Base-by-base conservation (phyloP, 176 grass and related monocot genomes). In the Triticum turgidum region DNA sequence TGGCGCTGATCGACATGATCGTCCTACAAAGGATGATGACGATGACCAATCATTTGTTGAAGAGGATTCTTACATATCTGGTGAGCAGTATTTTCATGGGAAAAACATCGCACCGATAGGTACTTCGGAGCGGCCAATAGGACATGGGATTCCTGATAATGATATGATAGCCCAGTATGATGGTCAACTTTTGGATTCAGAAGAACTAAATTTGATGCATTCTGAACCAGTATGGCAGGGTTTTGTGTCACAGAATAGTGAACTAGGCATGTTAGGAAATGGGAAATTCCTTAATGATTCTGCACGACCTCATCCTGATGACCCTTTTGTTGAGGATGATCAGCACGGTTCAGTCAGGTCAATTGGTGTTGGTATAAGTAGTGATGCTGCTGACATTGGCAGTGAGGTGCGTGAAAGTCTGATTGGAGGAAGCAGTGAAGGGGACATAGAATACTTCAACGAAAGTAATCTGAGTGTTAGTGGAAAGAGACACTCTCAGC, bases 121-220 rank as follows among this genome's bases (percentile, higher is more conserved):
- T 82, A 66, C 77, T 82, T 87, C 78, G 0, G 78, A 87, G 59
- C 86, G 69, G 11, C 45, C 77, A 85, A 91, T 90, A 84, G 39
- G 42, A 41, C 88, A 87, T 87, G 76, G 86, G 29, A 90, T 90
- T 82, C 78, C 82, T 68, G 85, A 96, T 84, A 96, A 90, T 87
- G 90, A 89, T 85, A 79, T 96, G 87, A 96, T 98, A 70, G 92
- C 87, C 89, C 92, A 91, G 25, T 94, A 96, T 74, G 97, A 96
- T 77, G 94, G 92, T 27, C 91, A 96, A 63, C 88, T 99, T 79
- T 85, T 99, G 87, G 97, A 96, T 82, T 84, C 83, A 21, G 97
- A 99, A 82, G 97, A 99, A 62, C 89, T 99, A 82, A 91, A 94
- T 90, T 96, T 99, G 84, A 99, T 99, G 97, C 94, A 92, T 83